Evolutionary conservation across 345 rosid species (phyloP).

Genomic region (Trapa bicornis): DNA sequence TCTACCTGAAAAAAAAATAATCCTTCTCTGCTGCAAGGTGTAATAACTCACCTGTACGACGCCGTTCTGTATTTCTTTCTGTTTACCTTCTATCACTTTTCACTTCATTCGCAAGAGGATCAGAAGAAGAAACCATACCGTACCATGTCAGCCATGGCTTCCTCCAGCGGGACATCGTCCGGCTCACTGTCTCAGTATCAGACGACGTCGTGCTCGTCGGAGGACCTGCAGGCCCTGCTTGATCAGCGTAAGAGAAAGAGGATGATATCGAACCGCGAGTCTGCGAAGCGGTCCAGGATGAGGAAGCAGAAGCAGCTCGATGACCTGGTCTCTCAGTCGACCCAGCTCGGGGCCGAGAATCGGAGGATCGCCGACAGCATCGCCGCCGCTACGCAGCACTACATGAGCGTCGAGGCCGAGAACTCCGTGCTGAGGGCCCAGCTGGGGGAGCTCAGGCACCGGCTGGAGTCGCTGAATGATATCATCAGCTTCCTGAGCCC

Average conservation of each 20-base stretch:
- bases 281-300: slow-evolving; percentile 87
- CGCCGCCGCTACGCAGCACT: slow-evolving; percentile 47
- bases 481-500: slow-evolving; percentile 36
- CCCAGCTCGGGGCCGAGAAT: slow-evolving; percentile 42
- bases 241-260: slow-evolving; percentile 81
- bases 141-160: slow-evolving; percentile 32
- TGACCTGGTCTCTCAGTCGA: slow-evolving; percentile 51
- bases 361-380: slow-evolving; percentile 44
- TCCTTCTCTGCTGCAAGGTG: not conserved
- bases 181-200: slow-evolving; percentile 35
- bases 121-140: too few species aligned
- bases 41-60: too few species aligned
- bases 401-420: slow-evolving; percentile 44
- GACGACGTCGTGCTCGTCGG: slow-evolving; percentile 45
- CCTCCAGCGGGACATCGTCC: slow-evolving; percentile 53
- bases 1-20: not conserved
- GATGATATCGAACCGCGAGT: slow-evolving; percentile 86
- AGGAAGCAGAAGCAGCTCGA: slow-evolving; percentile 81
- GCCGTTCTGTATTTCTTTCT: not conserved
- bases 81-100: not conserved
- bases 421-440: slow-evolving; percentile 73
- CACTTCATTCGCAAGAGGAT: too few species aligned
- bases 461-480: slow-evolving; percentile 60
- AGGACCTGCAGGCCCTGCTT: slow-evolving; percentile 37
- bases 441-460: slow-evolving; percentile 40